Evolutionary conservation across 2,329 filamentous ascomycete species (phyloP).

Genomic region (Phyllosticta citrichinensis): DNA sequence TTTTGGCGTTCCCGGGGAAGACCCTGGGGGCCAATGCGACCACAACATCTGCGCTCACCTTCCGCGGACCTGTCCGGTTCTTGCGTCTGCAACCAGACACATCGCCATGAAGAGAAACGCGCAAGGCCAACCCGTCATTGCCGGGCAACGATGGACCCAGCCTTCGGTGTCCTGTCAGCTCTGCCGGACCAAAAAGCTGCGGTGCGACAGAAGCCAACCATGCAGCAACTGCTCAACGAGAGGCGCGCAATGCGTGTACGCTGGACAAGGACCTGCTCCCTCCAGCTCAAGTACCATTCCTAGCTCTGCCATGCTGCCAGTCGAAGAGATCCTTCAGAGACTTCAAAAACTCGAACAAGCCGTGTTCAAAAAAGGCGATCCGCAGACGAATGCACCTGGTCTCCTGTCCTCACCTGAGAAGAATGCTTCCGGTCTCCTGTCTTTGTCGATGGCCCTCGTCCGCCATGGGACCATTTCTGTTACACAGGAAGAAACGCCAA

Average conservation of each 20-base stretch:
- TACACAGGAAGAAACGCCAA: not conserved
- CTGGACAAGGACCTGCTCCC: not conserved
- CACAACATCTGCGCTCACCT: not conserved
- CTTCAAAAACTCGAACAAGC: not conserved
- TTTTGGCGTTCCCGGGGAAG: not conserved
- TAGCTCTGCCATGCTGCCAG: not conserved
- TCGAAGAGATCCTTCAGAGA: not conserved
- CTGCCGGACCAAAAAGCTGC: conserved; percentile 4
- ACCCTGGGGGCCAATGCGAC: not conserved
- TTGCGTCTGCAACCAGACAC: not conserved
- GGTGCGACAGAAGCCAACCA: conserved; percentile 1
- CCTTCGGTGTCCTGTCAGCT: conserved; percentile 13
- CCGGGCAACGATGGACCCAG: conserved; percentile 7
- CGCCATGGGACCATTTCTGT: not conserved
- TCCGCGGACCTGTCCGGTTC: not conserved
- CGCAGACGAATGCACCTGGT: not conserved
- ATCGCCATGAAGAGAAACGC: not conserved
- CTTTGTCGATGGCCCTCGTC: not conserved
- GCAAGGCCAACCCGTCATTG: not conserved
- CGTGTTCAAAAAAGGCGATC: not conserved
- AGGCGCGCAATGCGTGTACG: not conserved
- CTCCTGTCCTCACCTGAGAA: not conserved
- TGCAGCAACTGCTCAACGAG: not conserved
- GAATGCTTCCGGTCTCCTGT: not conserved
- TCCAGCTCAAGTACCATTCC: not conserved